Evolutionary conservation across 2,329 filamentous ascomycete species (phyloP).

Genomic region (Hypoxylon sp.): DNA sequence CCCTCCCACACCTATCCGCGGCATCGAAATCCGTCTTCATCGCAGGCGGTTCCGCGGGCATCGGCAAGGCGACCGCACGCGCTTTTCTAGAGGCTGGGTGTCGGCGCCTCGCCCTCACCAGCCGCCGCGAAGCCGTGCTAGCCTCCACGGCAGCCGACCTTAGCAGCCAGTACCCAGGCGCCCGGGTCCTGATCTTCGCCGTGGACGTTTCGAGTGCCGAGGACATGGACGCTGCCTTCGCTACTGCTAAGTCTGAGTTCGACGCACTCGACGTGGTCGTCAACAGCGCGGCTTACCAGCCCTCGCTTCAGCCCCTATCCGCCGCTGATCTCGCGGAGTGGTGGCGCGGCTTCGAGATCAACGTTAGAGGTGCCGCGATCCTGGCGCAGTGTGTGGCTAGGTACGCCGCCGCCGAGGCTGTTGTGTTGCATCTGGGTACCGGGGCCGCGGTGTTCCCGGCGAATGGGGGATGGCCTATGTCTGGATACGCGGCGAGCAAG

Average conservation of each 20-base stretch:
- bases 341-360: constrained; percentile 45
- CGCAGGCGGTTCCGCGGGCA: constrained; percentile 41
- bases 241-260: constrained; percentile 11
- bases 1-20: constrained; percentile 34
- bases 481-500: constrained; percentile 56
- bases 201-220: constrained; percentile 24
- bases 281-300: constrained; percentile 35
- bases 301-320: constrained; percentile 27
- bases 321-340: constrained; percentile 24
- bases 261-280: constrained; percentile 34
- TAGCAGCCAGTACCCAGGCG: constrained; percentile 5
- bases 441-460: constrained; percentile 8
- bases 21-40: constrained; percentile 38
- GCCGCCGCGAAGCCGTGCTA: constrained; percentile 23
- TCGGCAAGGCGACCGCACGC: constrained; percentile 37
- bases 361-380: constrained; percentile 40
- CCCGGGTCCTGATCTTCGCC: constrained; percentile 23
- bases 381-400: constrained; percentile 30
- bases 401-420: constrained; percentile 28
- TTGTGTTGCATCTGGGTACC: constrained; percentile 36
- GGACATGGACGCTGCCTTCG: constrained; percentile 30
- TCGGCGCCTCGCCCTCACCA: constrained; percentile 31
- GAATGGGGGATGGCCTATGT: constrained; percentile 54
- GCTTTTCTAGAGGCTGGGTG: constrained; percentile 43
- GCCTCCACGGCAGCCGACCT: constrained; percentile 25